Percentiles rank a stretch among this genome's conserved stretches.
Conservation (phyloP, 2,329 filamentous ascomycete species). For the Stachybotrys elegans region DNA sequence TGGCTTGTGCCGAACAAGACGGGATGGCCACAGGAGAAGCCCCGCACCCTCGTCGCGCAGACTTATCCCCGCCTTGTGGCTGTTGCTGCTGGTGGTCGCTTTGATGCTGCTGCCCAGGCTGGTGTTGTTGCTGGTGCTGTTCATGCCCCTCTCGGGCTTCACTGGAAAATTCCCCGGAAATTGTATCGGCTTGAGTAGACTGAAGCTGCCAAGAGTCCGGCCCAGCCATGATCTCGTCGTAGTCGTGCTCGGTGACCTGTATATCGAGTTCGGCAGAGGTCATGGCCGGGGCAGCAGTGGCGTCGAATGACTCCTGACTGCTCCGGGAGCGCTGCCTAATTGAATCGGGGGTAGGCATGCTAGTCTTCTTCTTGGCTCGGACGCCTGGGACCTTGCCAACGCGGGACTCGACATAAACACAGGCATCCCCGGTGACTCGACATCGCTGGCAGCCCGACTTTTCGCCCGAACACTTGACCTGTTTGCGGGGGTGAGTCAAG, state of each 20-base stretch:
- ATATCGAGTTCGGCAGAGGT: not conserved
- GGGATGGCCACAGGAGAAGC: not conserved
- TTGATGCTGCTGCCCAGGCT: not conserved
- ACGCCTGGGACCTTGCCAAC: not conserved
- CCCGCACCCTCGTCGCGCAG: not conserved
- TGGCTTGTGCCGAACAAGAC: not conserved
- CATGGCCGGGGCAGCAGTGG: not conserved
- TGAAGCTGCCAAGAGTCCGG: not conserved
- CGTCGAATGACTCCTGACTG: too few relatives aligned
- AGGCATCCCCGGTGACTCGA: not conserved
- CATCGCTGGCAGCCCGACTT: not conserved
- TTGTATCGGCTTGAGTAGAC: not conserved
- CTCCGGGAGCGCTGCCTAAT: too few relatives aligned
- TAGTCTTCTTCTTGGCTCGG: not conserved
- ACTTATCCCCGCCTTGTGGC: not conserved
- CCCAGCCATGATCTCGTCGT: not conserved
- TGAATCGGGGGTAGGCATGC: not conserved
- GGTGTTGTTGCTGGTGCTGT: too few relatives aligned
- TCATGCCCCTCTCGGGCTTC: too few relatives aligned
- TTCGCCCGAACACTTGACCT: not conserved
- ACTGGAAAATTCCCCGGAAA: not conserved
- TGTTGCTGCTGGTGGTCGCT: not conserved
- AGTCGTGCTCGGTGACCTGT: not conserved
- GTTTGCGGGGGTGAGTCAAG: too few relatives aligned
- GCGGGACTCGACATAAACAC: not conserved